Base-by-base conservation (phyloP, 768 basidiomycete genomes). In the Suillus bovinus region DNA sequence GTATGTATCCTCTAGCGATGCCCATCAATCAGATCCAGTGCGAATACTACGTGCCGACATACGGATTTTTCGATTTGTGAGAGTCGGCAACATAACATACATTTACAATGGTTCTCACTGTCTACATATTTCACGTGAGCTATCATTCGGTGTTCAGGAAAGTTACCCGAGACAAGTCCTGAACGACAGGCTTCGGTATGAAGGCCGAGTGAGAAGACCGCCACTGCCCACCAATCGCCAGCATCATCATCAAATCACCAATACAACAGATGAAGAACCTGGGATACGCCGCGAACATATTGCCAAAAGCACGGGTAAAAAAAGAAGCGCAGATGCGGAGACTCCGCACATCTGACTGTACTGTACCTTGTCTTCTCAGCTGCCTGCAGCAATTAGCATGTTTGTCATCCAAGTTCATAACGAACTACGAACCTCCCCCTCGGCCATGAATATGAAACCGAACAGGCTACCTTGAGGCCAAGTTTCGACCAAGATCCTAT, bases 161-260 rank as follows among this genome's bases (percentile, higher is more conserved):
- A 38, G 11, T 27, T 55, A 38, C 24, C 17, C 9, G 17, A 13
- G 36, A 24, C 22, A 38, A 39, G 38, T 24, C 27, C 24, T 27
- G 55, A 56, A 20, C 38, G 1, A 39, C 38, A 56, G 8, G 11
- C 17, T 55, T 38, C 22, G 24, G 36, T 24, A 24, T 33, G 4
- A 38, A 24, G 24, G 22, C 36, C 22, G 17, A 38, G 38, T 27
- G 53, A 39, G 38, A 56, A 56, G 17, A 56, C 38, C 17, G 24
- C 17, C n/a, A 34, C 33, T 34, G 55, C 55, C 38, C 36, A 55
- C 34, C 54, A 56, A 56, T 56, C 38, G 6, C 24, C 55, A 39
- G 17, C 38, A 56, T 56, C 24, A 56, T 56, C 24, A 20, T 38
- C 38, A 11, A 13, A 20, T 56, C 55, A 27, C 24, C 24, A 17